phyloP scores from a whole-genome alignment of 225 moss, liverwort and hornwort genomes.

The Pseudisothecium myosuroides region DNA sequence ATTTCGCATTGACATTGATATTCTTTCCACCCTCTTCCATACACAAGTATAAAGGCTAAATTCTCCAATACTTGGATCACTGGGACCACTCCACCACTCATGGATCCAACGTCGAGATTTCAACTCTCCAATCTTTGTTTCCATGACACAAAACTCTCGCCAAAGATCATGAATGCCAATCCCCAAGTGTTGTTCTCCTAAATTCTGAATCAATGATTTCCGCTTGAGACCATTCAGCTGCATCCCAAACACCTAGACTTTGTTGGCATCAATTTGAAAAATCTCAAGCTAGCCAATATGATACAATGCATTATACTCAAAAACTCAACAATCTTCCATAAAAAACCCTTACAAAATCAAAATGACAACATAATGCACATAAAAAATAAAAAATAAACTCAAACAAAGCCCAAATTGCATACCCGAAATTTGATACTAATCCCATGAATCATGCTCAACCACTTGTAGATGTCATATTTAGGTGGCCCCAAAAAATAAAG shows the following conservation, averaged over 20 bases:
- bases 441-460: neutral
- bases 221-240: neutral
- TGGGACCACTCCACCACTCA: neutral
- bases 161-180: neutral
- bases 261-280: rapidly evolving
- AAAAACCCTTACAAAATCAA: rapidly evolving
- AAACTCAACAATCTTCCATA: neutral
- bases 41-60: neutral
- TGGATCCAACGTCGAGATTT: neutral
- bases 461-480: neutral
- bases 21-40: neutral
- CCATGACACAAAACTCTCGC: neutral
- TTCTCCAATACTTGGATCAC: neutral
- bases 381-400: neutral
- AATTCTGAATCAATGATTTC: neutral
- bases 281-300: rapidly evolving
- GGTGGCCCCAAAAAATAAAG: rapidly evolving
- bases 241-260: neutral
- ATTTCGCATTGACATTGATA: too few species aligned
- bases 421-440: neutral
- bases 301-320: neutral
- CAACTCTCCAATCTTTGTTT: neutral
- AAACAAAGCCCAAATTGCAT: neutral
- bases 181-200: rapidly evolving
- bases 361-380: rapidly evolving